A percentile compares a stretch with the other conserved stretches of the same genome.
These are phyloP conservation scores for Oryza coarctata DNA, from an alignment of 176 grass and related monocot species.

Conservation along the genomic window DNA sequence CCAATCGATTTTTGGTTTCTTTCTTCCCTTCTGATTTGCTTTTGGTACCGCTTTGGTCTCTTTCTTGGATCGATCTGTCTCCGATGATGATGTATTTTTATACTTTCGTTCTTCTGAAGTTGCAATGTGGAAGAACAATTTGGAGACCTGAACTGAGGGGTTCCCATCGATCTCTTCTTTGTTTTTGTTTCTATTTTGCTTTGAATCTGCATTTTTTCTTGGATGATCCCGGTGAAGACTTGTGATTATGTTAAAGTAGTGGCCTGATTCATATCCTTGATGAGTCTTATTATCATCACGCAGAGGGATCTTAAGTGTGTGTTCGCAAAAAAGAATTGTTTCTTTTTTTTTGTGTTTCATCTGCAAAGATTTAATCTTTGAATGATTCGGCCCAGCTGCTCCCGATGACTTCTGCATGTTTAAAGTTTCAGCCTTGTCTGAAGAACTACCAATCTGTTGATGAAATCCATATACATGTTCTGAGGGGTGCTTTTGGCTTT, in stretches of 20 bases:
- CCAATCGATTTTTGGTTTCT: no score
- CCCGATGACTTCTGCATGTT: conserved; percentile 31
- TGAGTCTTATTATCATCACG: conserved; percentile 24
- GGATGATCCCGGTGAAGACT: conserved; percentile 8
- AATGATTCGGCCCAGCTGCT: background rate
- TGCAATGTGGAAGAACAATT: conserved; percentile 37
- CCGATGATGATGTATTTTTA: conserved; percentile 38
- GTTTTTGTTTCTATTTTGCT: background rate
- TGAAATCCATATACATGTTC: conserved; percentile 24
- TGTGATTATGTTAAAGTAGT: conserved; percentile 41
- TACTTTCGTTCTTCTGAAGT: conserved; percentile 51
- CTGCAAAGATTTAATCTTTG: background rate
- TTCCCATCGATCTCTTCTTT: background rate
- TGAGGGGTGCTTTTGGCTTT: background rate
- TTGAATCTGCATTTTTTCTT: background rate
- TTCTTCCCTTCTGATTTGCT: background rate
- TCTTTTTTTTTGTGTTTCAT: no score
- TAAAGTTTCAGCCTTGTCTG: conserved; percentile 48
- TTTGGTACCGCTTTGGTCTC: background rate
- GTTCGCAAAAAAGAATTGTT: background rate
- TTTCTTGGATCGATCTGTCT: background rate
- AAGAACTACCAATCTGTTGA: conserved; percentile 27
- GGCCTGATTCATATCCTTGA: conserved; percentile 38
- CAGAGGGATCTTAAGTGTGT: conserved; percentile 21
- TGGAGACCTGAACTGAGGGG: conserved; percentile 48